Conservation (phyloP, 2,329 filamentous ascomycete species). For the Fusarium incarnatum region DNA sequence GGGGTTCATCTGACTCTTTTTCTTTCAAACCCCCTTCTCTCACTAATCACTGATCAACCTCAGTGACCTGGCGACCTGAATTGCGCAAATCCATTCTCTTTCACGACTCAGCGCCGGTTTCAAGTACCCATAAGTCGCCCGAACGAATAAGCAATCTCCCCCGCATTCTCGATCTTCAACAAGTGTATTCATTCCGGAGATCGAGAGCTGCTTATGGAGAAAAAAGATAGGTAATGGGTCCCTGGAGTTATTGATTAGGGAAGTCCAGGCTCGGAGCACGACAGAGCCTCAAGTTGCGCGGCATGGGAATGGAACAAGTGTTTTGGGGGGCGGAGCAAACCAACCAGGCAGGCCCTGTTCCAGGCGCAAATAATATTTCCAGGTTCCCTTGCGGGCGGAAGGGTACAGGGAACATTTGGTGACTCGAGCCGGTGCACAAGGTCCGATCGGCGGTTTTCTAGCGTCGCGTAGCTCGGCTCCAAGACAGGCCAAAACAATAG, state of each 20-base stretch:
- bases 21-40: slow-evolving; percentile 10
- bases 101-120: slow-evolving; percentile 24
- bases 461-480: slow-evolving; percentile 7
- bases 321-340: slow-evolving; percentile 6
- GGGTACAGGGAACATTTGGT: background rate
- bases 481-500: slow-evolving; percentile 6
- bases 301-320: background rate
- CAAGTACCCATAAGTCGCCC: slow-evolving; percentile 5
- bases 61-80: slow-evolving; percentile 10
- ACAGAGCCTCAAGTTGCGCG: slow-evolving; percentile 33
- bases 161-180: slow-evolving; percentile 15
- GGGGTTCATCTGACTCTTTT: slow-evolving; percentile 36
- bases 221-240: slow-evolving; percentile 1
- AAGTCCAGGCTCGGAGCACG: background rate
- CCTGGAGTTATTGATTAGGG: background rate
- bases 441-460: slow-evolving; percentile 21
- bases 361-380: background rate
- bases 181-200: background rate
- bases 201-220: slow-evolving; percentile 21
- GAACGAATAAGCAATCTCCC: background rate
- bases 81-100: slow-evolving; percentile 15
- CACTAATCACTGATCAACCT: slow-evolving; percentile 28
- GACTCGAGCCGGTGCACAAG: slow-evolving; percentile 5
- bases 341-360: slow-evolving; percentile 1
- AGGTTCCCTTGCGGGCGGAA: background rate